Conservation (phyloP, 1,139 yeast species). For the Saccharomyces hybrid region DNA sequence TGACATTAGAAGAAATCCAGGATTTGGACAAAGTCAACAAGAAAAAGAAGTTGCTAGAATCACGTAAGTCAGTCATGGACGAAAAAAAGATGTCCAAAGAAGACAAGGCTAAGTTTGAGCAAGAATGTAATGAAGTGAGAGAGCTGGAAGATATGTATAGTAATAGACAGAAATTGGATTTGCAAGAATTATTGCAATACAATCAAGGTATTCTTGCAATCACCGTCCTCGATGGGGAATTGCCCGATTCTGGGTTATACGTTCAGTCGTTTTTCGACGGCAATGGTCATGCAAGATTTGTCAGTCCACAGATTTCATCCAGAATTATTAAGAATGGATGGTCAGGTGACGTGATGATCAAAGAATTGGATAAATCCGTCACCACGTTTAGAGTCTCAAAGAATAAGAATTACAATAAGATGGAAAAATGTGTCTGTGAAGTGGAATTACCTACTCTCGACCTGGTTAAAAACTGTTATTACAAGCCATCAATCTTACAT, state of each 20-base stretch:
- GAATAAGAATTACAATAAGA: slow-evolving; percentile 45
- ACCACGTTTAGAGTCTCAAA: slow-evolving; percentile 56
- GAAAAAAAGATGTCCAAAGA: slow-evolving; percentile 28
- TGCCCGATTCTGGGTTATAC: slow-evolving; percentile 48
- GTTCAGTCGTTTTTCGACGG: slow-evolving; percentile 74
- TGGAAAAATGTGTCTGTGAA: slow-evolving; percentile 56
- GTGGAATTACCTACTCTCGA: slow-evolving; percentile 60
- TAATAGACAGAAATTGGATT: slow-evolving; percentile 49
- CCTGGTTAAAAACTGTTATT: slow-evolving; percentile 58
- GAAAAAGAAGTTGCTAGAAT: slow-evolving; percentile 31
- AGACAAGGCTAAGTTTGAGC: slow-evolving; percentile 22
- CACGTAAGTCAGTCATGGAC: slow-evolving; percentile 24
- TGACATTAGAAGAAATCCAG: slow-evolving; percentile 63
- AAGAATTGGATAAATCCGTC: slow-evolving; percentile 70
- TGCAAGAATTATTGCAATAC: slow-evolving; percentile 55
- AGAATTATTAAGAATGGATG: slow-evolving; percentile 42
- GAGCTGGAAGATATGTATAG: slow-evolving; percentile 36
- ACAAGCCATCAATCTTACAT: slow-evolving; percentile 49
- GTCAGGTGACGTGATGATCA: slow-evolving; percentile 66
- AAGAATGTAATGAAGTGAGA: slow-evolving; percentile 32
- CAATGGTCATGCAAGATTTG: slow-evolving; percentile 54
- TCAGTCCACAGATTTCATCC: slow-evolving; percentile 42
- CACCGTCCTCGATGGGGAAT: slow-evolving; percentile 53
- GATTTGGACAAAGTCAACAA: slow-evolving; percentile 45
- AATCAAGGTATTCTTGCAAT: slow-evolving; percentile 72